Percentiles rank a stretch among this genome's conserved stretches.
phyloP scores from a whole-genome alignment of 257 asterid species.

The Mitragyna speciosa region DNA sequence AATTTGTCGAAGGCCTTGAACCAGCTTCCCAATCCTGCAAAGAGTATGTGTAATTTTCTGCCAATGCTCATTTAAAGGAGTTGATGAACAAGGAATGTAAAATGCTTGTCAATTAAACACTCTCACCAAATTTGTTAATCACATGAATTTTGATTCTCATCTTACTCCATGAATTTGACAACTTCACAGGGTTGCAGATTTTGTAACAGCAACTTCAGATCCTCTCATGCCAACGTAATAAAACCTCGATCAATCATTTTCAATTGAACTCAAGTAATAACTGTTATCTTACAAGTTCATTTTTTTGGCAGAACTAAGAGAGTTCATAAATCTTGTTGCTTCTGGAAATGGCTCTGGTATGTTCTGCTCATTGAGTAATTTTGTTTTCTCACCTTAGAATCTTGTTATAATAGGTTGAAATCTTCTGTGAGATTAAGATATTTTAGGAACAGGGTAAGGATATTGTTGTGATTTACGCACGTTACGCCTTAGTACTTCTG shows the following conservation, averaged over 20 bases:
- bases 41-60: conserved; percentile 53
- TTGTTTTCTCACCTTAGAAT: neutral
- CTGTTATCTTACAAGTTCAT: conserved; percentile 14
- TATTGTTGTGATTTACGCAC: neutral
- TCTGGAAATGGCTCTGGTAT: conserved; percentile 86
- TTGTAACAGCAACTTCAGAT: conserved; percentile 55
- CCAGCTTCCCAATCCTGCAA: conserved; percentile 71
- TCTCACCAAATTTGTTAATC: neutral
- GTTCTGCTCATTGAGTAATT: neutral
- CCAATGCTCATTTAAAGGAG: neutral
- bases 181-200: conserved; percentile 62
- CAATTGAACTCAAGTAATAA: neutral
- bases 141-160: neutral
- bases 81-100: neutral
- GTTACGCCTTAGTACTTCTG: neutral
- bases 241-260: conserved; percentile 8
- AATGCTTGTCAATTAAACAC: neutral
- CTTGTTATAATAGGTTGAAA: neutral
- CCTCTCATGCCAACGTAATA: conserved; percentile 74
- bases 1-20: conserved; percentile 59
- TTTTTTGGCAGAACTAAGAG: conserved; percentile 46
- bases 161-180: conserved; percentile 17
- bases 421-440: conserved; percentile 9
- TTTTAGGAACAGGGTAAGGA: neutral
- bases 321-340: conserved; percentile 43